These are phyloP conservation scores for Talaromyces amestolkiae DNA, from an alignment of 2,329 filamentous ascomycete genomes.

Conservation along the genomic window DNA sequence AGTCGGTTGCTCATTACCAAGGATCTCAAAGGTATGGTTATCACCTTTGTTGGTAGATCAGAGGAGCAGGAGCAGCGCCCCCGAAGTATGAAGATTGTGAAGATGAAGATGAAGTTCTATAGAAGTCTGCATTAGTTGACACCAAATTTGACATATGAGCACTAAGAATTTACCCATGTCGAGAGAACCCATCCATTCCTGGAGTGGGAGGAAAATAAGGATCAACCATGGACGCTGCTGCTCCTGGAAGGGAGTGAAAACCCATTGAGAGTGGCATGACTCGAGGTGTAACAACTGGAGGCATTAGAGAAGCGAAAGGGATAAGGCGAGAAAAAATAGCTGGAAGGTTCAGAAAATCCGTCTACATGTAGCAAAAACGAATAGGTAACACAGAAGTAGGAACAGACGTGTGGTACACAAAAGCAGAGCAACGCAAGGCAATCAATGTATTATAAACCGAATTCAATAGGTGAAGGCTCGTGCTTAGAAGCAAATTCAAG, in stretches of 20 bases:
- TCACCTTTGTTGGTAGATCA: conserved; percentile 42
- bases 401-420: background rate
- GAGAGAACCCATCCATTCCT: conserved; percentile 34
- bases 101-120: conserved; percentile 16
- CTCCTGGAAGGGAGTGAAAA: conserved; percentile 32
- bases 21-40: background rate
- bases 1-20: conserved; percentile 16
- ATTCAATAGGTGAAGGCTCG: background rate
- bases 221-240: conserved; percentile 28
- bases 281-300: conserved; percentile 30
- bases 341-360: background rate
- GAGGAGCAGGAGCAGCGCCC: conserved; percentile 28
- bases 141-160: background rate
- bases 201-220: conserved; percentile 31
- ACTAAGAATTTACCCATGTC: conserved; percentile 33
- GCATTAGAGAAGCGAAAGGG: conserved; percentile 28
- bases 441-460: background rate
- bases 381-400: background rate
- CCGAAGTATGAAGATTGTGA: conserved; percentile 32
- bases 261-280: conserved; percentile 32
- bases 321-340: background rate
- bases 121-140: background rate
- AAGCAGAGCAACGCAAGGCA: background rate
- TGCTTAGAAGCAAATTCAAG: background rate
- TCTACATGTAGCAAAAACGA: background rate